phyloP scores from a whole-genome alignment of 164 flowering plant species.

The Sedum album region DNA sequence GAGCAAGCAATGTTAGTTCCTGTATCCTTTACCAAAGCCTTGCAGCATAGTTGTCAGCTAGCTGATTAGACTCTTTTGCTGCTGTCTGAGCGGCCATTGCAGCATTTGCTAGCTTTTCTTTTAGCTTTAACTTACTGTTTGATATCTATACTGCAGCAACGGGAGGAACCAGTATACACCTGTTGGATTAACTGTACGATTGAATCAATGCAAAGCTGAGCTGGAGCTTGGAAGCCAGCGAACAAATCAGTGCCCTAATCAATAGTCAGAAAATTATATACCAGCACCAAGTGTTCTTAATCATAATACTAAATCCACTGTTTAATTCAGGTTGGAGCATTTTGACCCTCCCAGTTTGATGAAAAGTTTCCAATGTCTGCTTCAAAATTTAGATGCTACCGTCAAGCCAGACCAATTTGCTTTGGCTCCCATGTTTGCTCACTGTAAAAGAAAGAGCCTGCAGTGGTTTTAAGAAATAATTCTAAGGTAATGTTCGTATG shows the following conservation, averaged over 20 bases:
- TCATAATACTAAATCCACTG: not conserved
- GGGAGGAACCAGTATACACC: no score
- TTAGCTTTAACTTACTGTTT: no score
- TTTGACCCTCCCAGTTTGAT: slow-evolving; percentile 1
- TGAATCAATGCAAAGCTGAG: not conserved
- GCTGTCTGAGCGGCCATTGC: no score
- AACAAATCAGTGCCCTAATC: not conserved
- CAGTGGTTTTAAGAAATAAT: slow-evolving; percentile 13
- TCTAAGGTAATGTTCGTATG: not conserved
- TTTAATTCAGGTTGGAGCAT: not conserved
- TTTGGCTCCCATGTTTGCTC: slow-evolving; percentile 59
- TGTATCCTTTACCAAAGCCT: no score
- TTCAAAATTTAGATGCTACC: slow-evolving; percentile 19
- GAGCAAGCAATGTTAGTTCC: no score
- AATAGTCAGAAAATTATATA: not conserved
- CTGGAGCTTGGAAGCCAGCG: not conserved
- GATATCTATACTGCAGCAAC: no score
- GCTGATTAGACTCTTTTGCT: no score
- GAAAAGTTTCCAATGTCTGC: slow-evolving; percentile 17
- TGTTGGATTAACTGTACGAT: no score
- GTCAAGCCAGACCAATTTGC: slow-evolving; percentile 68
- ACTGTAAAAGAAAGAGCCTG: slow-evolving; percentile 61
- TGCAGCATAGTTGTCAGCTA: no score
- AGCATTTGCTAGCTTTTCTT: no score
- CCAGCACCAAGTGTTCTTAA: not conserved